phyloP scores from a whole-genome alignment of 2,329 filamentous ascomycete species.

The Colletotrichum noveboracense region DNA sequence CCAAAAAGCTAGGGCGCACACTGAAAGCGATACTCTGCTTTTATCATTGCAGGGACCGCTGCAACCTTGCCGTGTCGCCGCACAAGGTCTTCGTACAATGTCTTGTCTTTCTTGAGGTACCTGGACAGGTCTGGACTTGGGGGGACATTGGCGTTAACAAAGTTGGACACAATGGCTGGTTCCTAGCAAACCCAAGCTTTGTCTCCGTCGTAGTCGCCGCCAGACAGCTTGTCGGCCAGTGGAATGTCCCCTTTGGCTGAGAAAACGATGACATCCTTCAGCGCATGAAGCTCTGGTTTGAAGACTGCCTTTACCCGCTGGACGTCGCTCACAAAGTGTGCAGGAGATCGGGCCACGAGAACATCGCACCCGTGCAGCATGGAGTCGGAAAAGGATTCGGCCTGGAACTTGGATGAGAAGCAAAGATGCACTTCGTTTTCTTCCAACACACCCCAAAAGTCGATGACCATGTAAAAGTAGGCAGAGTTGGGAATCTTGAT shows the following conservation, averaged over 20 bases:
- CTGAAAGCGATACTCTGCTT: constrained; percentile 62
- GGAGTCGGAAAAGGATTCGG: constrained; percentile 57
- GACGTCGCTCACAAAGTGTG: constrained; percentile 74
- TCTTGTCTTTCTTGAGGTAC: constrained; percentile 54
- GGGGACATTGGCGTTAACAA: constrained; percentile 63
- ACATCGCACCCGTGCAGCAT: constrained; percentile 63
- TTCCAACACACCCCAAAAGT: constrained; percentile 64
- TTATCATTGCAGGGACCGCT: constrained; percentile 52
- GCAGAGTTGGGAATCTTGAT: constrained; percentile 67
- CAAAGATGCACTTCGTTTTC: constrained; percentile 72
- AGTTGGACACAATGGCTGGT: constrained; percentile 66
- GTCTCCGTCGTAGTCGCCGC: constrained; percentile 84
- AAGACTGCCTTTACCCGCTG: constrained; percentile 69
- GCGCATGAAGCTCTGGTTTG: constrained; percentile 63
- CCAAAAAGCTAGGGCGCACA: constrained; percentile 61
- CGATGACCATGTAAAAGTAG: constrained; percentile 70
- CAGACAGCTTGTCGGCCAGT: constrained; percentile 74
- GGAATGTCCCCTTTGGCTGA: constrained; percentile 64
- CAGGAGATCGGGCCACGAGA: constrained; percentile 72
- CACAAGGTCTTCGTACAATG: constrained; percentile 51
- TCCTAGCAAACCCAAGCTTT: constrained; percentile 83
- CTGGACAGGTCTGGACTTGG: constrained; percentile 48
- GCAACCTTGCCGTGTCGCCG: constrained; percentile 1
- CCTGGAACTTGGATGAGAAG: constrained; percentile 71
- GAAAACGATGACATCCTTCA: constrained; percentile 85